Evolutionary conservation across 305 asterid species (phyloP), one percentile per base, ranked within the genome.

Genomic region (Fraxinus paxiana): DNA sequence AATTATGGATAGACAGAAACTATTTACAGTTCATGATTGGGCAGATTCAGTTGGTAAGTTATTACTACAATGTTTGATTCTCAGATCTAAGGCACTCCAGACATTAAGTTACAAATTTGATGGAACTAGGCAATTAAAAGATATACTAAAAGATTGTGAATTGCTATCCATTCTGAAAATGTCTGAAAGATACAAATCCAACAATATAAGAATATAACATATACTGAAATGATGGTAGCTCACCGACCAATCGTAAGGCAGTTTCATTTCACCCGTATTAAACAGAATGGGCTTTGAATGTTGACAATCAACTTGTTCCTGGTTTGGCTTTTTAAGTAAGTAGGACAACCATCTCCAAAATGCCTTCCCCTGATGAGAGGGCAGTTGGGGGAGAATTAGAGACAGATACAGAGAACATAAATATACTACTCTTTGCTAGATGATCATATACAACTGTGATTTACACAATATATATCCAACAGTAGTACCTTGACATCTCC

Each of bases 241-340:
- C 31, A 96, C 99, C 84, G 98, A 97, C 99, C 99, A 96, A 81
- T 96, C 97, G 83, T 96, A 96, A 30, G 99, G 99, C 77, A 26
- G 17, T 87, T 90, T 92, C 98, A 96, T 94, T 90, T 96, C 99
- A 67, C 99, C 98, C 71, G 98, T 96, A 87, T 96, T 98, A 28
- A 96, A 95, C 82, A 96, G 88, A 86, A 96, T 94, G 78, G 98
- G 99, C 84, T 96, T 96, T 43, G 99, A 97, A 71, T 77, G 84
- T 82, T 96, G 98, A 84, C 99, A 96, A 37, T 91, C 92, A 26
- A 65, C 90, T 90, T 96, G 98, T 81, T 92, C 92, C 85, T 90
- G 80, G 73, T 77, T 65, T 70, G 99, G 99, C 69, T 87, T 85
- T 88, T 91, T 96, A 80, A 96, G 97, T 75, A 96, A 67, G 85